phyloP scores from a whole-genome alignment of 257 asterid genomes.

The Eucommia ulmoides region DNA sequence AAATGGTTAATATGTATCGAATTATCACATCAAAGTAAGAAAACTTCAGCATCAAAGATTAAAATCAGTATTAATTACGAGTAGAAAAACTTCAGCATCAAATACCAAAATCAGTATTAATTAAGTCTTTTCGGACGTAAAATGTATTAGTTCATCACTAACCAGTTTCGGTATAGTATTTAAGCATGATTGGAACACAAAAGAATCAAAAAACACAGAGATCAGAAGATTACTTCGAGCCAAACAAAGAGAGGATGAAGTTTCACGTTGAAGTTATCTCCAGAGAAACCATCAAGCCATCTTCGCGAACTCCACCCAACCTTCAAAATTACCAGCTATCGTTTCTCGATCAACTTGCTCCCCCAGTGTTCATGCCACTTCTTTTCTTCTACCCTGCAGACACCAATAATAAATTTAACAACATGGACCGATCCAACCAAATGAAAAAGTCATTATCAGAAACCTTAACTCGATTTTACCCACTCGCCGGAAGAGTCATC shows the following conservation, averaged over 20 bases:
- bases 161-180: no score
- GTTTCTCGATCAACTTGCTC: not conserved
- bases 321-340: not conserved
- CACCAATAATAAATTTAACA: slow-evolving; percentile 5
- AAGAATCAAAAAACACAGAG: no score
- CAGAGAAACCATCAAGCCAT: not conserved
- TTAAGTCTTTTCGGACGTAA: no score
- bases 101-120: no score
- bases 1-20: no score
- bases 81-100: no score
- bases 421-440: slow-evolving; percentile 9
- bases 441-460: slow-evolving; percentile 34
- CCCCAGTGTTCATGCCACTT: slow-evolving; percentile 21
- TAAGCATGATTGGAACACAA: no score
- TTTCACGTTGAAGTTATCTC: not conserved
- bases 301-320: not conserved
- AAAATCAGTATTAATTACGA: no score
- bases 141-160: no score
- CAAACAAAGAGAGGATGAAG: not conserved
- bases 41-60: no score
- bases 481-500: slow-evolving; percentile 35
- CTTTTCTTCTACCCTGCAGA: slow-evolving; percentile 24
- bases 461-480: slow-evolving; percentile 26
- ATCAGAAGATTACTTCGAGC: no score
- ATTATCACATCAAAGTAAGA: no score